phyloP scores from a whole-genome alignment of 192 early-diverging fungal species.

The Mortierella hygrophila region DNA sequence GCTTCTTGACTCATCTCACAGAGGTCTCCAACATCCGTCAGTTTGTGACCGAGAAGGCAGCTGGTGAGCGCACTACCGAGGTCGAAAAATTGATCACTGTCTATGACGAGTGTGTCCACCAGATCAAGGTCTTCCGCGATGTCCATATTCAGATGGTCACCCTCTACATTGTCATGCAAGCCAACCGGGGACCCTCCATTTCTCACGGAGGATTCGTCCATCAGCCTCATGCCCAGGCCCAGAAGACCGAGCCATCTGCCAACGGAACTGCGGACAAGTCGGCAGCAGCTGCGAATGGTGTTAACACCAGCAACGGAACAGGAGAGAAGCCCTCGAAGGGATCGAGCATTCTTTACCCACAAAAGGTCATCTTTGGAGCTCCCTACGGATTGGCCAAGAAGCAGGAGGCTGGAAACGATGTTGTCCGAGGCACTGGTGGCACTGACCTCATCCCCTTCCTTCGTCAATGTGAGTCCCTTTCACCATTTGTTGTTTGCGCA shows the following conservation, averaged over 20 bases:
- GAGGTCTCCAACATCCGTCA: slow-evolving; percentile 76
- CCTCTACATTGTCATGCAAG: slow-evolving; percentile 90
- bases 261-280: not conserved
- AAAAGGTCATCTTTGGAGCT: slow-evolving; percentile 35
- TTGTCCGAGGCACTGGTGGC: slow-evolving; percentile 84
- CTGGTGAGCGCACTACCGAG: slow-evolving; percentile 20
- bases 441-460: slow-evolving; percentile 95
- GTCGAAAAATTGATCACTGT: slow-evolving; percentile 63
- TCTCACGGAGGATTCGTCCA: slow-evolving; percentile 68
- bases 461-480: slow-evolving; percentile 53
- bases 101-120: slow-evolving; percentile 86
- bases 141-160: slow-evolving; percentile 94
- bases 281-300: not conserved
- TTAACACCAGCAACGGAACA: not conserved
- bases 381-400: slow-evolving; percentile 70
- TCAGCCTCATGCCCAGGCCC: slow-evolving; percentile 22
- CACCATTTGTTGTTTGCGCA: slow-evolving; percentile 5
- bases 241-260: not conserved
- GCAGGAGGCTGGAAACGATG: slow-evolving; percentile 64
- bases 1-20: slow-evolving; percentile 84
- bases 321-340: slow-evolving; percentile 9
- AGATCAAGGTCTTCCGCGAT: slow-evolving; percentile 90
- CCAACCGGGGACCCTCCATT: slow-evolving; percentile 77
- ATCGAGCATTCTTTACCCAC: slow-evolving; percentile 44
- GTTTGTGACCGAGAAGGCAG: slow-evolving; percentile 62